Percentiles rank a stretch among this genome's conserved stretches.
These are phyloP conservation scores for Cenchrus purpureus DNA, from an alignment of 176 grass and related monocot species.

Conservation along the genomic window DNA sequence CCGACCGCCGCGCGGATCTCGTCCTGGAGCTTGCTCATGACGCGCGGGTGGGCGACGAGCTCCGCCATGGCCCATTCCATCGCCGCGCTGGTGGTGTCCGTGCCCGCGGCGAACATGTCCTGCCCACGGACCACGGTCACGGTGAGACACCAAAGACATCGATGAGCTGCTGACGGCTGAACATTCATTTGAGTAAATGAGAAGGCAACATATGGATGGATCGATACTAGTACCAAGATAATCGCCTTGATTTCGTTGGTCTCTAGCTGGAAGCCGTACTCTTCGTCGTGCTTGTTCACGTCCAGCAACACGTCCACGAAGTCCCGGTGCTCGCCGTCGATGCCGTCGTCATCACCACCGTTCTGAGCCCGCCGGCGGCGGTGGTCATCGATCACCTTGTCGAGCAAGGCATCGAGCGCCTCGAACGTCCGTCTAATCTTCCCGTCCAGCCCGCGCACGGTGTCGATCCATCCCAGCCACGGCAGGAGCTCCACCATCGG, in stretches of 20 bases:
- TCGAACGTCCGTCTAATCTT: constrained; percentile 27
- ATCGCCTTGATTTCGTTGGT: constrained; percentile 37
- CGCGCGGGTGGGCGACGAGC: constrained; percentile 32
- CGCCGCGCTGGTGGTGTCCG: not conserved
- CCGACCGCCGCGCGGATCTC: constrained; percentile 32
- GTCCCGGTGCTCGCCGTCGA: not conserved
- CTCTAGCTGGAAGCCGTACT: not conserved
- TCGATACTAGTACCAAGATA: constrained; percentile 16
- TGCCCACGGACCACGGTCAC: not conserved
- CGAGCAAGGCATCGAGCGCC: not conserved
- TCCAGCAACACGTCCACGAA: constrained; percentile 41
- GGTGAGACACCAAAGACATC: not conserved
- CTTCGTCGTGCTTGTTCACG: not conserved
- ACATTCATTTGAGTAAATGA: too few species aligned
- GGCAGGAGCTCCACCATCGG: constrained; percentile 33
- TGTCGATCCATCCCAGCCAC: constrained; percentile 59
- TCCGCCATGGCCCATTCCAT: constrained; percentile 48
- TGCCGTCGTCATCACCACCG: too few species aligned
- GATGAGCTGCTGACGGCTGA: not conserved
- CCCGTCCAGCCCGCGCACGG: not conserved
- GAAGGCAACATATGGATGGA: too few species aligned
- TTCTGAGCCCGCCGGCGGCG: not conserved
- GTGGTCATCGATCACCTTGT: constrained; percentile 41
- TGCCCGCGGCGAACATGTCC: constrained; percentile 38
- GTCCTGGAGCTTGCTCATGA: constrained; percentile 30